Conservation (phyloP, 352 stramenopile species). For the Globisporangium viniferum region DNA sequence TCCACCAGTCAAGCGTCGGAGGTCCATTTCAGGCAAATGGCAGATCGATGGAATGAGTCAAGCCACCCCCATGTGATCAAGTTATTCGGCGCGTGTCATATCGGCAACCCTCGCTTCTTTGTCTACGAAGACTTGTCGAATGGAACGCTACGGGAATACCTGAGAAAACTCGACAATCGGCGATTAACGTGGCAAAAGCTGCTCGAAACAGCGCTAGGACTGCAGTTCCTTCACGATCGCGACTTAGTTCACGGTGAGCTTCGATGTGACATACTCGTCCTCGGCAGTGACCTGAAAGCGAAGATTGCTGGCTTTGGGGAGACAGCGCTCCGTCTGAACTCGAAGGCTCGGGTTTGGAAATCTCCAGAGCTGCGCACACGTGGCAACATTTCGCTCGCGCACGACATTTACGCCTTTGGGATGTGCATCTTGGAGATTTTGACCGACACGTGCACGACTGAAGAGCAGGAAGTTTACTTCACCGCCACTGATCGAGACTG, state of each 20-base stretch:
- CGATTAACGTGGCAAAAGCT: conserved; percentile 9
- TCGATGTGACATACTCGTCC: neutral
- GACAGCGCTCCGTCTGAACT: conserved; percentile 19
- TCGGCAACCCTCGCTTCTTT: conserved; percentile 22
- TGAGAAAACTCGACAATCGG: neutral
- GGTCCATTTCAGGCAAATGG: neutral
- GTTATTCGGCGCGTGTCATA: conserved; percentile 34
- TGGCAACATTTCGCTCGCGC: conserved; percentile 17
- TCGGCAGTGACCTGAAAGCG: neutral
- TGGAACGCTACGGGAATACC: neutral
- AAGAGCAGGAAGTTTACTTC: conserved; percentile 19
- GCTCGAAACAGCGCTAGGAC: neutral
- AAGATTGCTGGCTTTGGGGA: conserved; percentile 10
- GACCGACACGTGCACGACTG: conserved; percentile 11
- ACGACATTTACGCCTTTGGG: conserved; percentile 24
- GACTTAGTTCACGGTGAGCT: neutral
- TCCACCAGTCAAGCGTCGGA: neutral
- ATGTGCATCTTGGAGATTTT: conserved; percentile 17
- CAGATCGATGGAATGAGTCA: conserved; percentile 22
- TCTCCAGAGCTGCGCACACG: conserved; percentile 16
- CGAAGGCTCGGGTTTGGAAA: conserved; percentile 5
- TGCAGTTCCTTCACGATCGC: conserved; percentile 1
- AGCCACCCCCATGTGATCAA: conserved; percentile 34
- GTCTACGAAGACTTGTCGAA: conserved; percentile 20
- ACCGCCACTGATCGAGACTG: conserved; percentile 13